Evolutionary conservation across 176 grass and related monocot genomes (phyloP).

Genomic region (Ensete glaucum): DNA sequence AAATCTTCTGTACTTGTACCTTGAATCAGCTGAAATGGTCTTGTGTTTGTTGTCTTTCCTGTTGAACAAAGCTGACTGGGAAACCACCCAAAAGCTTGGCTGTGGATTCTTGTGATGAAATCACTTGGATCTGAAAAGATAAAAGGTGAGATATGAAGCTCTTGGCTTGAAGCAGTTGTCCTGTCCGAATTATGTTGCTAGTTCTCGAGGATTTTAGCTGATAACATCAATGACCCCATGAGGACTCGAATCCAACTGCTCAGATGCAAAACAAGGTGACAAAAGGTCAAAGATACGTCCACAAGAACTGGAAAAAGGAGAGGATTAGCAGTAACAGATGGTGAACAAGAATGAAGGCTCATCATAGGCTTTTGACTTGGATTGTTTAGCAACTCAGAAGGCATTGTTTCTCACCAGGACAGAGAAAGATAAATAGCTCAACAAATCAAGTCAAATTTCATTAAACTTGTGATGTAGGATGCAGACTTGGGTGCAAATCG

Average conservation of each 20-base stretch:
- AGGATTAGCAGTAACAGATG: too few species aligned
- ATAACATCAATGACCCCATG: not conserved
- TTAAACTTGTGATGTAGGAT: too few species aligned
- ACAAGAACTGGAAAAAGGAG: too few species aligned
- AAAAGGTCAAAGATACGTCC: too few species aligned
- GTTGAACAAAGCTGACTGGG: not conserved
- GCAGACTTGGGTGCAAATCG: not conserved
- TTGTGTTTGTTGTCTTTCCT: not conserved
- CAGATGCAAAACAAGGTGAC: too few species aligned
- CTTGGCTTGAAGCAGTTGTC: constrained; percentile 3
- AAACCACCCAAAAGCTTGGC: not conserved
- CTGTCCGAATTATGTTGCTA: not conserved
- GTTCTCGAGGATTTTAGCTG: not conserved
- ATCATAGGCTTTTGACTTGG: too few species aligned
- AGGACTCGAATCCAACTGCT: not conserved
- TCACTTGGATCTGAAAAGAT: not conserved
- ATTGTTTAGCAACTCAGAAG: too few species aligned
- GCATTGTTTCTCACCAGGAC: too few species aligned
- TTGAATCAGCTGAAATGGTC: not conserved
- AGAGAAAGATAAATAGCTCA: too few species aligned
- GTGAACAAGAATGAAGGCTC: too few species aligned
- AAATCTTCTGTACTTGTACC: not conserved
- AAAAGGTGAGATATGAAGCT: not conserved
- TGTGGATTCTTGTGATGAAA: not conserved
- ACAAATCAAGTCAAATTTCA: too few species aligned